These are phyloP conservation scores for Clavispora asparagi DNA, from an alignment of 805 yeast species.

Conservation along the genomic window DNA sequence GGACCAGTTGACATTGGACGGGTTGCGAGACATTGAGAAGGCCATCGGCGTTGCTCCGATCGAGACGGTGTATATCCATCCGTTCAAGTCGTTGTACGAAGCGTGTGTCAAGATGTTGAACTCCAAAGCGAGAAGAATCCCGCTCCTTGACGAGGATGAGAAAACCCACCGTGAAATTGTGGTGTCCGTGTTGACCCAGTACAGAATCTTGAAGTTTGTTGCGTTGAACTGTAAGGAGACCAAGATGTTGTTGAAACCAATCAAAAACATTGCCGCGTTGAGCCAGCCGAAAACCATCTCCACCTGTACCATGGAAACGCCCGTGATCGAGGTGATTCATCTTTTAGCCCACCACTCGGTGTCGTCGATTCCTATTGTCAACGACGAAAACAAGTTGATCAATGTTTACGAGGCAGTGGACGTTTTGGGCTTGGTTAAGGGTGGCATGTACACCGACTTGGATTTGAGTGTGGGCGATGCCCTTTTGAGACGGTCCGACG, in stretches of 20 bases:
- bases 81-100: conserved; percentile 81
- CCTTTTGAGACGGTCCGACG: conserved; percentile 85
- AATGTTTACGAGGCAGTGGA: conserved; percentile 97
- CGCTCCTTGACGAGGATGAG: conserved; percentile 90
- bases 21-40: conserved; percentile 78
- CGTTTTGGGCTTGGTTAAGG: conserved; percentile 85
- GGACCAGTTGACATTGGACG: conserved; percentile 79
- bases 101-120: conserved; percentile 91
- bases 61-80: conserved; percentile 85
- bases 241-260: conserved; percentile 70
- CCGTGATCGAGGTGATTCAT: conserved; percentile 90
- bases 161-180: conserved; percentile 90
- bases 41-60: conserved; percentile 82
- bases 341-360: conserved; percentile 73
- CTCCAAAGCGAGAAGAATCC: conserved; percentile 86
- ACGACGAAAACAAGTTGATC: conserved; percentile 59
- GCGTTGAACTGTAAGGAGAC: conserved; percentile 96
- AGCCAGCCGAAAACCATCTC: conserved; percentile 50
- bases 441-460: conserved; percentile 88
- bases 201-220: conserved; percentile 90
- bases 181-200: conserved; percentile 91
- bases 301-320: conserved; percentile 83
- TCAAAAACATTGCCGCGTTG: conserved; percentile 65
- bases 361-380: conserved; percentile 89
- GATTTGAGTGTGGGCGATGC: conserved; percentile 95